Base-by-base conservation (phyloP, 2,329 filamentous ascomycete genomes). In the Colletotrichum sp. region DNA sequence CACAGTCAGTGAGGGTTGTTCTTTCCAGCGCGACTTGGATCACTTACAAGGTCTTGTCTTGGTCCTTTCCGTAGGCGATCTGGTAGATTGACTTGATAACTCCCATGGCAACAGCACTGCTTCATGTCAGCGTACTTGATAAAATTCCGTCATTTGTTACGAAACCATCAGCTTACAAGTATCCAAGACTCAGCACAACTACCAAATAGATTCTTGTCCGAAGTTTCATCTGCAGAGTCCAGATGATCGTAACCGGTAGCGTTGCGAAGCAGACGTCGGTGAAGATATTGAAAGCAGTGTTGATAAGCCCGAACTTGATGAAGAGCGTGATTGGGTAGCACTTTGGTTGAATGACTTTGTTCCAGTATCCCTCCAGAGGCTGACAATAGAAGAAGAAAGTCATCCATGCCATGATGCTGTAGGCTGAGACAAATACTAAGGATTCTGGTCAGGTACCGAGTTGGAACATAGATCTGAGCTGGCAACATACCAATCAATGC, bases 211-310 rank as follows among this genome's bases (percentile, higher is more conserved):
- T 28, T 26, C 83, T 81, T 3, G 82, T 82, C 14, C 81, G 81
- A 24, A 78, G 79, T 77, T 84, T 84, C 79, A 85, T 82, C 70
- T 87, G 83, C 16, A 87, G 79, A 10, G 79, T 79, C 82, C 84
- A 85, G 68, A 87, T 85, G 72, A 88, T 82, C 6, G 85, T 83
- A 3, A 87, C 80, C 1, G 86, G 86, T n/a, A 87, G 79, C 3
- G 84, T 82, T 2, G 85, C 86, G 57, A 87, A 86, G n/a, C 83
- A 79, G 10, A 86, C 80, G 64, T 87, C 86, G n/a, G 85, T 87
- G 10, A 83, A 81, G 30, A 87, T 86, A 74, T 87, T 86, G 79
- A 85, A 83, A 8, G 78, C 83, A 80, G 74, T 60, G 4, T 73
- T 68, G 16, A 68, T 52, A 30, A 68, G 39, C 3, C 64, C 71